These are phyloP conservation scores for Cucumis variabilis DNA, from an alignment of 331 rosid genomes.

Conservation along the genomic window DNA sequence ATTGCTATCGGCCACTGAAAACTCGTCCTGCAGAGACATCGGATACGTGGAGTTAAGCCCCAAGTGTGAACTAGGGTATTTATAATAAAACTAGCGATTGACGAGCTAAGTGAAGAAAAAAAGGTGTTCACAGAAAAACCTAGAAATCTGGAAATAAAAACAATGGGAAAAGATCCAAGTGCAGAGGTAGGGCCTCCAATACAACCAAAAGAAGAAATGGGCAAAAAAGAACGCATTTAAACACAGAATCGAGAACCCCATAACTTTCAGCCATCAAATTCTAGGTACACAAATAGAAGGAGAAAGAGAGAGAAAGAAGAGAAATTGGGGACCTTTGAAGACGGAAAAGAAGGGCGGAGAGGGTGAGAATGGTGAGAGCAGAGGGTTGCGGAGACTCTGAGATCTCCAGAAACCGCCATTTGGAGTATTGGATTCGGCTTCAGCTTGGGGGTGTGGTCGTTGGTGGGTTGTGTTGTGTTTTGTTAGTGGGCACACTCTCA, in stretches of 20 bases:
- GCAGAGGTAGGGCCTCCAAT: conserved; percentile 12
- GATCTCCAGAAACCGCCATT: conserved; percentile 37
- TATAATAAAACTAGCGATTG: neutral
- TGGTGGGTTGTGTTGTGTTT: too few species aligned
- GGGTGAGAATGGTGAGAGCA: conserved; percentile 28
- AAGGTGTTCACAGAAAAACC: neutral
- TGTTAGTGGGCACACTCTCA: neutral
- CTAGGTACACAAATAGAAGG: neutral
- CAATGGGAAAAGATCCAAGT: neutral
- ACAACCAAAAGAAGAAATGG: neutral
- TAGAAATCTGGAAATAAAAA: neutral
- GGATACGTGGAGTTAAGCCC: neutral
- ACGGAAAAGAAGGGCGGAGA: conserved; percentile 5
- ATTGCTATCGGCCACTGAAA: neutral
- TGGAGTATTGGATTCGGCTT: neutral
- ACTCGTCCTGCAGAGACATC: neutral
- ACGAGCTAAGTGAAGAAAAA: neutral
- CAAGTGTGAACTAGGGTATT: neutral
- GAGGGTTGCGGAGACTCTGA: conserved; percentile 34
- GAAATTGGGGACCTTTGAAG: conserved; percentile 31
- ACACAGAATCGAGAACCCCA: neutral
- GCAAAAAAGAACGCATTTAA: neutral
- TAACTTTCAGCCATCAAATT: neutral
- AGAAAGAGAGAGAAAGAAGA: neutral
- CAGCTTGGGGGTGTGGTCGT: neutral